Conservation (phyloP, 768 basidiomycete genomes). For the Tulasnella sp. region DNA sequence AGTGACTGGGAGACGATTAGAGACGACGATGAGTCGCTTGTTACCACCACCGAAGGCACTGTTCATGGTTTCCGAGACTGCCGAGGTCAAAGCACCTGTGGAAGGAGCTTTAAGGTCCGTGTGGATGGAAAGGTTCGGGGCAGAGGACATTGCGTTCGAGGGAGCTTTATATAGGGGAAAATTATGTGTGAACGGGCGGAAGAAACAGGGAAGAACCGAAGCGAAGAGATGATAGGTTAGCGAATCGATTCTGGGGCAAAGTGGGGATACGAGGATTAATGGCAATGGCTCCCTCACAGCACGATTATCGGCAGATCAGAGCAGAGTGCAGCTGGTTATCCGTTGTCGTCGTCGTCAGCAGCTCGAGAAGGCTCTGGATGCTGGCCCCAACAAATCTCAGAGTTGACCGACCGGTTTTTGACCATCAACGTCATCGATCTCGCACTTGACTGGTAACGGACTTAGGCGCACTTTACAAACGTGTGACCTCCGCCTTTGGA, state of each 20-base stretch:
- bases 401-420: no score
- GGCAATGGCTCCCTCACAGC: background rate
- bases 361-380: no score
- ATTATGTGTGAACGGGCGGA: background rate
- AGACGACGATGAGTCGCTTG: conserved; percentile 83
- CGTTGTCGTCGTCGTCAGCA: no score
- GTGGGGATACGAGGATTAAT: background rate
- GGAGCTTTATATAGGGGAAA: conserved; percentile 2
- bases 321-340: no score
- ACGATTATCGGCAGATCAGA: background rate
- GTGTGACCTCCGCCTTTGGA: no score
- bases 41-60: conserved; percentile 32
- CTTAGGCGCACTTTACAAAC: no score
- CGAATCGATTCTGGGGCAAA: conserved; percentile 10
- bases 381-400: no score
- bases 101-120: background rate
- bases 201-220: conserved; percentile 4
- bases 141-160: background rate
- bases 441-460: no score
- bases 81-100: background rate
- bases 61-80: conserved; percentile 7
- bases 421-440: no score
- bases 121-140: background rate
- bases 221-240: background rate
- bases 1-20: conserved; percentile 89